Conservation (phyloP, 306 rosid genomes). For the Herpetospermum pedunculosum region DNA sequence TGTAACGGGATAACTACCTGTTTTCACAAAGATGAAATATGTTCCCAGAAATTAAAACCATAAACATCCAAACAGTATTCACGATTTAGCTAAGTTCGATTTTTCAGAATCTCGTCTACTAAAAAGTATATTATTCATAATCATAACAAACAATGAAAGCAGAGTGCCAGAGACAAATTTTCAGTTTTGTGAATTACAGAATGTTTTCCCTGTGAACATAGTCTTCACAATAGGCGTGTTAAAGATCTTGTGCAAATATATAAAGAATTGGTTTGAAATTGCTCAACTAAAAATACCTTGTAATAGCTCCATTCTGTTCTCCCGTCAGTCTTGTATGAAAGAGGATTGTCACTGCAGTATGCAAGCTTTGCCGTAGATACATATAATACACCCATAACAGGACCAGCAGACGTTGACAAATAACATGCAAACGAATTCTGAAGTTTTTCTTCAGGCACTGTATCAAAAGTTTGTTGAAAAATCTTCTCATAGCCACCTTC, state of each 20-base stretch:
- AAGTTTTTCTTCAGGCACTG: slow-evolving; percentile 65
- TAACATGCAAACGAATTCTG: slow-evolving; percentile 79
- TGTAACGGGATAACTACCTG: slow-evolving; percentile 86
- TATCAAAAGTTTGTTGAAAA: slow-evolving; percentile 61
- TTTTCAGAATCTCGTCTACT: background rate
- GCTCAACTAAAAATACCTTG: slow-evolving; percentile 35
- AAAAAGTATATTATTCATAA: background rate
- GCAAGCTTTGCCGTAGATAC: slow-evolving; percentile 71
- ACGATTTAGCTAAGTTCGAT: background rate
- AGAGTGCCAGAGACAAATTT: background rate
- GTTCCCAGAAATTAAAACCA: background rate
- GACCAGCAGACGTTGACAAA: slow-evolving; percentile 86
- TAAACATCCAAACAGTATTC: background rate
- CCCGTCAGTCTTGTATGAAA: slow-evolving; percentile 44
- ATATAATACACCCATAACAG: slow-evolving; percentile 60
- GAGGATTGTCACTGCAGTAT: slow-evolving; percentile 78
- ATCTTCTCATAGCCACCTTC: slow-evolving; percentile 92
- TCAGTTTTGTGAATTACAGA: background rate
- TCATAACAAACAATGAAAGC: background rate
- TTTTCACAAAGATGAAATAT: background rate
- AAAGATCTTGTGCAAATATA: background rate
- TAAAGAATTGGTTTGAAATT: background rate
- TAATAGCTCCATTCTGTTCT: slow-evolving; percentile 91
- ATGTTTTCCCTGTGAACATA: background rate
- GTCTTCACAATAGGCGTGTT: background rate